phyloP scores from a whole-genome alignment of 192 early-diverging fungal species.

The Mortierella hygrophila region DNA sequence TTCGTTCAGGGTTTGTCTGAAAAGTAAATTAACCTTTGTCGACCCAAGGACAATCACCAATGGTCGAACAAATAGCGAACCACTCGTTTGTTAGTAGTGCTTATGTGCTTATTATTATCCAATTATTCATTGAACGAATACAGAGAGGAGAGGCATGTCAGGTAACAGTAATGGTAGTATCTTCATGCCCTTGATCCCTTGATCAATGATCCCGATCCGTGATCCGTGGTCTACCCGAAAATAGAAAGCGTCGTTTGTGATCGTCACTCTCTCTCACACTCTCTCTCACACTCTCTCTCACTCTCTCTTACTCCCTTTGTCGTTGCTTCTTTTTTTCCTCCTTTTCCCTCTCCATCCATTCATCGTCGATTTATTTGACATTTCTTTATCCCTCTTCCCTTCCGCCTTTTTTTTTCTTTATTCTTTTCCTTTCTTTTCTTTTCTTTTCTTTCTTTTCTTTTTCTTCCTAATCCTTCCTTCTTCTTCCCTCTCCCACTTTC shows the following conservation, averaged over 20 bases:
- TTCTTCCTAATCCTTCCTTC: neutral
- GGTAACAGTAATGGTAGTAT: no score
- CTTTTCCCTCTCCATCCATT: neutral
- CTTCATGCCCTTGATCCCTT: neutral
- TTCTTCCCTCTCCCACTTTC: neutral
- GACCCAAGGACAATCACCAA: no score
- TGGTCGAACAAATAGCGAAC: no score
- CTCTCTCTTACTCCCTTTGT: neutral
- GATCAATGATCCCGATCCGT: no score
- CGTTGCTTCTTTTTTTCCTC: conserved; percentile 6
- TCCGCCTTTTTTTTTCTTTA: neutral
- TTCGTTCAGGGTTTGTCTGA: no score
- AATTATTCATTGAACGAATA: no score
- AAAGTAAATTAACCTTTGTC: no score
- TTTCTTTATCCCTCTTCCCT: neutral
- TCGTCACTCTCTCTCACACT: no score
- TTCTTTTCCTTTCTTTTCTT: neutral
- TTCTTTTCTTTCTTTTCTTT: neutral
- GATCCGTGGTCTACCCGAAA: neutral
- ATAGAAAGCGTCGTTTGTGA: neutral
- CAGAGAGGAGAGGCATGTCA: no score
- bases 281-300: no score
- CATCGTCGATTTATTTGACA: neutral
- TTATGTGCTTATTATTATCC: no score
- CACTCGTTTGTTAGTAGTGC: no score